These are phyloP conservation scores for Pseudisothecium myosuroides DNA, from an alignment of 225 moss, liverwort and hornwort genomes.

Conservation along the genomic window DNA sequence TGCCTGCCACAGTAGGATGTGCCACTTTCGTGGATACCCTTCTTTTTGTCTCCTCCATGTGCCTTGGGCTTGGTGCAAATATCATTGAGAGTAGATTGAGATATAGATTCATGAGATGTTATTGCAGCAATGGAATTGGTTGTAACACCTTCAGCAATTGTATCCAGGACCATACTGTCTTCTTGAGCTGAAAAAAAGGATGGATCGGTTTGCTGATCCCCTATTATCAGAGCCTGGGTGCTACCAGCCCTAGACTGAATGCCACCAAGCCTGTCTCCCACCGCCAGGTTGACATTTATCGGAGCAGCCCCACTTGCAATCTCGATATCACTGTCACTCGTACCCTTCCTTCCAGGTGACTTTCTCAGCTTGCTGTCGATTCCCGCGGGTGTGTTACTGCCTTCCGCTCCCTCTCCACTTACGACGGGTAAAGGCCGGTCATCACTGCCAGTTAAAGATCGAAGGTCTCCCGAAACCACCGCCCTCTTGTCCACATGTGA, in stretches of 20 bases:
- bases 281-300: conserved; percentile 15
- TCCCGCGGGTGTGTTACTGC: conserved; percentile 32
- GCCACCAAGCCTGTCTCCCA: conserved; percentile 27
- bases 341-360: conserved; percentile 21
- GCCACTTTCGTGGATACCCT: conserved; percentile 25
- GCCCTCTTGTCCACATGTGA: conserved; percentile 43
- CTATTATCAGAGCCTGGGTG: conserved; percentile 36
- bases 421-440: conserved; percentile 20
- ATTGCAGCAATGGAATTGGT: conserved; percentile 26
- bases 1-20: conserved; percentile 27
- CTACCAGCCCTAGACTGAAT: conserved; percentile 42
- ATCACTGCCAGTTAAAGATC: conserved; percentile 30
- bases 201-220: conserved; percentile 40
- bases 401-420: conserved; percentile 38
- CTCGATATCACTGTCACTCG: conserved; percentile 40
- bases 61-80: conserved; percentile 34
- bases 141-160: conserved; percentile 34
- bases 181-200: conserved; percentile 48
- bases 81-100: conserved; percentile 39
- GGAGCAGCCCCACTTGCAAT: conserved; percentile 31
- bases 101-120: conserved; percentile 43
- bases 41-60: conserved; percentile 34
- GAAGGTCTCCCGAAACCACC: conserved; percentile 13
- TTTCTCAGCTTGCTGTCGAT: conserved; percentile 27
- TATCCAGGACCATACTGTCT: conserved; percentile 39